Evolutionary conservation across 1,139 yeast species (phyloP).

Genomic region (Arxiozyma heterogenica): DNA sequence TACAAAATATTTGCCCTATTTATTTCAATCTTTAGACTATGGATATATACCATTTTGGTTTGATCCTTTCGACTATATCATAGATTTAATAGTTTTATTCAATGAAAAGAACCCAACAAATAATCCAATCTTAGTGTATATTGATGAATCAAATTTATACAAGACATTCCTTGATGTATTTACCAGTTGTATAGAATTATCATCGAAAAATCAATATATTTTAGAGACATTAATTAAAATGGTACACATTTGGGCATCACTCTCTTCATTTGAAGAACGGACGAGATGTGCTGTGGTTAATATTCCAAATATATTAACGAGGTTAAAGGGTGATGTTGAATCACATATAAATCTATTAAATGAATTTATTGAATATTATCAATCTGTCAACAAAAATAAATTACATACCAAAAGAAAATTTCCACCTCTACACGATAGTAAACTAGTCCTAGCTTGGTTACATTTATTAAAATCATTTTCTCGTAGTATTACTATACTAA

Average conservation of each 20-base stretch:
- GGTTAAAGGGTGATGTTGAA: slow-evolving; percentile 20
- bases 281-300: slow-evolving; percentile 21
- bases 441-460: slow-evolving; percentile 23
- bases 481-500: slow-evolving; percentile 57
- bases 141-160: slow-evolving; percentile 20
- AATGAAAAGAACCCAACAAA: slow-evolving; percentile 20
- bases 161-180: slow-evolving; percentile 22
- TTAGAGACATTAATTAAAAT: slow-evolving; percentile 17
- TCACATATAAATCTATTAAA: slow-evolving; percentile 17
- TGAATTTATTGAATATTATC: slow-evolving; percentile 16
- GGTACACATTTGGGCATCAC: slow-evolving; percentile 22
- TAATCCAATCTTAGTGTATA: slow-evolving; percentile 21
- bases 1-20: slow-evolving; percentile 19
- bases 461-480: slow-evolving; percentile 58
- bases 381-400: slow-evolving; percentile 4
- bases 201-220: slow-evolving; percentile 14
- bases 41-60: slow-evolving; percentile 27
- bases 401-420: slow-evolving; percentile 9
- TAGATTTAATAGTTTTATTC: slow-evolving; percentile 15
- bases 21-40: slow-evolving; percentile 21
- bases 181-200: slow-evolving; percentile 16
- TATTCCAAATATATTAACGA: slow-evolving; percentile 16
- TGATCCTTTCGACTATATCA: slow-evolving; percentile 24
- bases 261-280: slow-evolving; percentile 25
- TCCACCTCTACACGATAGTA: slow-evolving; percentile 24